Percentiles rank a stretch among this genome's conserved stretches.
Conservation (phyloP, 2,329 filamentous ascomycete genomes). For the Harringtonia lauricola region DNA sequence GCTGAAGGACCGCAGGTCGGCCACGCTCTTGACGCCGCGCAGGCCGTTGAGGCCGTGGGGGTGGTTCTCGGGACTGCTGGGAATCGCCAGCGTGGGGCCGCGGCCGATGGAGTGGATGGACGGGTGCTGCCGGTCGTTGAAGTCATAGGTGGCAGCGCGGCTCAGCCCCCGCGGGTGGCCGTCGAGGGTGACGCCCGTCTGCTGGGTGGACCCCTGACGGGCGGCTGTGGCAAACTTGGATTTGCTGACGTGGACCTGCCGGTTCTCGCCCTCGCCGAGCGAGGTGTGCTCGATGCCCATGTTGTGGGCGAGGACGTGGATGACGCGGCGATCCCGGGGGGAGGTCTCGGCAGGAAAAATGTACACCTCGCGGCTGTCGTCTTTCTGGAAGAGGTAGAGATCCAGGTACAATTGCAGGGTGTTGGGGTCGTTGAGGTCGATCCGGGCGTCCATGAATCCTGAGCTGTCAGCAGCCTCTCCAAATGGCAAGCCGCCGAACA, state of each 20-base stretch:
- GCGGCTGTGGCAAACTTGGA: constrained; percentile 29
- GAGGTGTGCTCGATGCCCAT: constrained; percentile 88
- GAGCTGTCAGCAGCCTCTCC: constrained; percentile 8
- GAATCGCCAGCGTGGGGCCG: constrained; percentile 75
- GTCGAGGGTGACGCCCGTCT: constrained; percentile 58
- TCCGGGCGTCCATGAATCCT: constrained; percentile 38
- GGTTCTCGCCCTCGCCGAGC: constrained; percentile 74
- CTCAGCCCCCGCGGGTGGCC: constrained; percentile 76
- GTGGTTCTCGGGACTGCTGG: constrained; percentile 60
- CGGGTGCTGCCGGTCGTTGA: constrained; percentile 52
- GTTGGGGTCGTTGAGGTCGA: constrained; percentile 85
- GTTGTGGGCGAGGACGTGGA: constrained; percentile 90
- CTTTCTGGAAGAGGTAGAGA: constrained; percentile 75
- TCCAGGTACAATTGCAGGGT: constrained; percentile 86
- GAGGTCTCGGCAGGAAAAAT: constrained; percentile 74
- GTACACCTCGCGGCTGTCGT: constrained; percentile 58
- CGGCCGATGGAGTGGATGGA: constrained; percentile 56
- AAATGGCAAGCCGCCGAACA: no score
- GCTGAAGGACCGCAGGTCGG: constrained; percentile 87
- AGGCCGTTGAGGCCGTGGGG: constrained; percentile 63
- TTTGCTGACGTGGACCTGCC: constrained; percentile 85
- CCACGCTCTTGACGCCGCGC: constrained; percentile 84
- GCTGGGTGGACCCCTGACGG: constrained; percentile 37
- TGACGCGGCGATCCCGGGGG: constrained; percentile 75
- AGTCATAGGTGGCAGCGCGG: constrained; percentile 94